Evolutionary conservation across 805 yeast genomes (phyloP), one percentile per base, ranked within the genome.

Genomic region (Clavispora asparagi): DNA sequence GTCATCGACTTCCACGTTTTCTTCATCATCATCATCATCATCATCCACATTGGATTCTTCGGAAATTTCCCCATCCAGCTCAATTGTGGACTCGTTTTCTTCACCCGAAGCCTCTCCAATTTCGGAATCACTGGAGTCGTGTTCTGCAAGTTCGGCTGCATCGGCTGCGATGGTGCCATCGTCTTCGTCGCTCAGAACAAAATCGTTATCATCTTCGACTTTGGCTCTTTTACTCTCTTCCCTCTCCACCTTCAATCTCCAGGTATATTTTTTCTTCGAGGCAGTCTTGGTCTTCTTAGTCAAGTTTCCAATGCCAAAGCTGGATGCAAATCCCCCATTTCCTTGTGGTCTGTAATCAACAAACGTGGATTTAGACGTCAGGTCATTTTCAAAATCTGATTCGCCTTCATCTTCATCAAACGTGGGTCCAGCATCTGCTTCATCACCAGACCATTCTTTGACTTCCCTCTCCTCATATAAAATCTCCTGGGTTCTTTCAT

Each of bases 331-430:
- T 0, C 85, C 87, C 4, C 82, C 82, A 49, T 73, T 68, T 41
- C 73, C 75, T 2, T 75, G 64, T 0, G 92, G 90, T 52, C 95
- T 71, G 59, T 82, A 74, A 61, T 88, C 96, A 12, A 86, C 75
- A 53, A 88, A 87, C 3, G 74, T 59, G 2, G 75, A 66, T 7
- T 54, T 47, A 2, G 52, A 42, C 7, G 56, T 63, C 0, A 77
- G 51, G 26, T 50, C 33, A n/a, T 44, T 10, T 10, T 31, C 43
- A 13, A 23, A 23, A 17, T 50, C 43, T 39, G 38, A 39, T 38
- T 47, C 48, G 6, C 30, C 47, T 4, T 35, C 39, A 26, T 31
- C 4, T 8, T 26, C 49, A 7, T 25, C 17, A 33, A 16, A 10
- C 5, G 8, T 9, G 7, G 37, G 6, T 10, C 32, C 11, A 4